Conservation (phyloP, 2,329 filamentous ascomycete genomes). For the Epichloe coenophiala region DNA sequence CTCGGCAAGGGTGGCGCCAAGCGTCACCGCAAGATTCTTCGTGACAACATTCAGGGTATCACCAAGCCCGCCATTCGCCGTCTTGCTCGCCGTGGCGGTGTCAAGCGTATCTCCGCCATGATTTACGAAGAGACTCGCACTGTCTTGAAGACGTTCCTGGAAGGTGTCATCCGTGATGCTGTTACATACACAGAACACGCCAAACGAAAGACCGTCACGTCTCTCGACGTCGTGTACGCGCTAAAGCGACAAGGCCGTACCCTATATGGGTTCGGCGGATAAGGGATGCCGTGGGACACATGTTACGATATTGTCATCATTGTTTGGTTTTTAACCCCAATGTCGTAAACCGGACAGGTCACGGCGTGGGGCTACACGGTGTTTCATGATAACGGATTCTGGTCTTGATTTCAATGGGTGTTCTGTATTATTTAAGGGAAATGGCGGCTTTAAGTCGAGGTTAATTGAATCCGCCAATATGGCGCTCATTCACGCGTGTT, state of each 20-base stretch:
- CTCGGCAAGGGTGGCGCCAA: slow-evolving; percentile 97
- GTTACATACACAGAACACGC: slow-evolving; percentile 71
- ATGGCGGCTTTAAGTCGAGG: slow-evolving; percentile 17
- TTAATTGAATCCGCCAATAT: slow-evolving; percentile 19
- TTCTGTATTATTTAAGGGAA: slow-evolving; percentile 29
- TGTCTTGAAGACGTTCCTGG: slow-evolving; percentile 67
- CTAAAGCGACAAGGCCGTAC: slow-evolving; percentile 60
- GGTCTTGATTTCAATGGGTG: slow-evolving; percentile 13
- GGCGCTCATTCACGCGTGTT: slow-evolving; percentile 7
- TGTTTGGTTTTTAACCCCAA: not conserved
- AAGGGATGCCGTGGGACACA: slow-evolving; percentile 19
- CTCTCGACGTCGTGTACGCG: slow-evolving; percentile 53
- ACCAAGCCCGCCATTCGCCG: slow-evolving; percentile 96
- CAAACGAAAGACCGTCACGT: slow-evolving; percentile 69
- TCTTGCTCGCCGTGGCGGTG: slow-evolving; percentile 97
- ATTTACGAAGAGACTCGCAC: slow-evolving; percentile 69
- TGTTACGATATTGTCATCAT: slow-evolving; percentile 21
- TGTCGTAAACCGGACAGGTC: not conserved
- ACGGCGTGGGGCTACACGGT: slow-evolving; percentile 16
- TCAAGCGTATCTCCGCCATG: slow-evolving; percentile 99
- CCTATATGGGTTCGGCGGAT: slow-evolving; percentile 84
- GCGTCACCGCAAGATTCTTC: slow-evolving; percentile 97
- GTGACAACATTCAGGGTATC: slow-evolving; percentile 99
- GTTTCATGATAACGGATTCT: slow-evolving; percentile 25
- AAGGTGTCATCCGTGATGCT: slow-evolving; percentile 62